phyloP scores from a whole-genome alignment of 768 basidiomycete genomes.

The Mrakia hoshinonis region DNA sequence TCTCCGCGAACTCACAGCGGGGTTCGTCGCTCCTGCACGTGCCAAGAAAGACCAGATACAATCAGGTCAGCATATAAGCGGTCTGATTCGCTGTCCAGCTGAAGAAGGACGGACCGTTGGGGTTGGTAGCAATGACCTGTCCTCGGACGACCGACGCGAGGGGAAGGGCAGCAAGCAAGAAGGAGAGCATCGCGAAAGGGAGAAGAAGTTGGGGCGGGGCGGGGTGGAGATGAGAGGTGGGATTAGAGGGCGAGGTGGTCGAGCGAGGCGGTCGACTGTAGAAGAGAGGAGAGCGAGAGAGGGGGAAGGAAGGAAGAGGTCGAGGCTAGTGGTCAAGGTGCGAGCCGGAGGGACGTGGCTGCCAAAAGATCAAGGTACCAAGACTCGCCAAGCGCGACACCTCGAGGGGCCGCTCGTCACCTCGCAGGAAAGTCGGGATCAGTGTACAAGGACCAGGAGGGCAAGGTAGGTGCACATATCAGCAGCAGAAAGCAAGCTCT shows the following conservation, averaged over 20 bases:
- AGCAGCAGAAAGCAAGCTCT: too few relatives aligned
- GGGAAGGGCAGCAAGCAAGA: neutral
- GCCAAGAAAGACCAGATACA: too few relatives aligned
- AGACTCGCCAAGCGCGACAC: too few relatives aligned
- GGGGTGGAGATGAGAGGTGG: neutral
- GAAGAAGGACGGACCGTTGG: constrained; percentile 11
- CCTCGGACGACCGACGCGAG: neutral
- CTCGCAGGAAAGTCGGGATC: too few relatives aligned
- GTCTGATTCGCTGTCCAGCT: too few relatives aligned
- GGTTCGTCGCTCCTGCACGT: constrained; percentile 20
- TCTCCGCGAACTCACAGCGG: neutral
- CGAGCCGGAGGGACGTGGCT: too few relatives aligned
- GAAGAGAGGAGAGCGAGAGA: neutral
- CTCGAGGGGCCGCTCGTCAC: too few relatives aligned
- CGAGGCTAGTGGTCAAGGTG: too few relatives aligned
- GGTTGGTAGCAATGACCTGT: constrained; percentile 19
- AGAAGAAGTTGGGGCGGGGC: neutral
- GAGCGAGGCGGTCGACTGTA: neutral
- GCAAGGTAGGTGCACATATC: too few relatives aligned
- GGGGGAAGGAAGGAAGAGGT: neutral
- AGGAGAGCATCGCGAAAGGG: neutral
- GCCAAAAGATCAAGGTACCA: too few relatives aligned
- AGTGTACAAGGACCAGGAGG: too few relatives aligned
- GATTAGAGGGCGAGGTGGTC: neutral
- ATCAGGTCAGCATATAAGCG: too few relatives aligned